A percentile compares a stretch with the other conserved stretches of the same genome.
Evolutionary conservation across 805 yeast species (phyloP).

Genomic region (Jamesozyma piceae): DNA sequence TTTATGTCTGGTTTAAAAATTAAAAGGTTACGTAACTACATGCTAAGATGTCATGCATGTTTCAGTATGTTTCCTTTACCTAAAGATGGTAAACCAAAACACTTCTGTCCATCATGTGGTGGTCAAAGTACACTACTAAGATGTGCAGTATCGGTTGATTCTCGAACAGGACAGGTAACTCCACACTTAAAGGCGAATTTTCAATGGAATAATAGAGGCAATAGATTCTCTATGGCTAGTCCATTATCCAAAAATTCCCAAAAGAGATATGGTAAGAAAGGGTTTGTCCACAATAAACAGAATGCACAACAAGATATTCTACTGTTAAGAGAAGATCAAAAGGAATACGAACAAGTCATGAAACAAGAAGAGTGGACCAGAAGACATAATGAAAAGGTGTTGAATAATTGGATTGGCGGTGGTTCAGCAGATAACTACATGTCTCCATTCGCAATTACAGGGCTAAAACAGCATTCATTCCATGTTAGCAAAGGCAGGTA

Average conservation of each 20-base stretch:
- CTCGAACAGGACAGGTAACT: slow-evolving; percentile 67
- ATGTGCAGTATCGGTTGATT: slow-evolving; percentile 80
- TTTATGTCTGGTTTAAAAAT: slow-evolving; percentile 76
- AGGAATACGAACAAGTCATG: slow-evolving; percentile 80
- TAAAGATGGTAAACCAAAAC: slow-evolving; percentile 64
- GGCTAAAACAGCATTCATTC: slow-evolving; percentile 56
- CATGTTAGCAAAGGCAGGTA: slow-evolving; percentile 78
- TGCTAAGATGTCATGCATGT: slow-evolving; percentile 97
- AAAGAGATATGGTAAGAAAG: slow-evolving; percentile 68
- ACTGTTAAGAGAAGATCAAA: slow-evolving; percentile 83
- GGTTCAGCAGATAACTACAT: slow-evolving; percentile 66
- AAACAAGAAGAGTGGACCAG: slow-evolving; percentile 84
- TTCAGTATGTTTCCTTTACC: slow-evolving; percentile 74
- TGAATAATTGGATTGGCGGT: slow-evolving; percentile 90
- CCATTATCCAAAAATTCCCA: slow-evolving; percentile 74
- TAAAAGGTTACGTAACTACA: slow-evolving; percentile 76
- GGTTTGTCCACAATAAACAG: slow-evolving; percentile 64
- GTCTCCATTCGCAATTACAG: slow-evolving; percentile 73
- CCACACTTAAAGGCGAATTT: slow-evolving; percentile 87
- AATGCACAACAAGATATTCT: slow-evolving; percentile 31
- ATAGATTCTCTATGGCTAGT: slow-evolving; percentile 70
- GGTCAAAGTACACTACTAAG: slow-evolving; percentile 74
- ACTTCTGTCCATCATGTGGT: slow-evolving; percentile 94
- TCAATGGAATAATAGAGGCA: slow-evolving; percentile 90
- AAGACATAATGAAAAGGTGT: slow-evolving; percentile 73